Percentiles rank a stretch among this genome's conserved stretches.
phyloP scores from a whole-genome alignment of 208 protist species.

The Leishmania major region DNA sequence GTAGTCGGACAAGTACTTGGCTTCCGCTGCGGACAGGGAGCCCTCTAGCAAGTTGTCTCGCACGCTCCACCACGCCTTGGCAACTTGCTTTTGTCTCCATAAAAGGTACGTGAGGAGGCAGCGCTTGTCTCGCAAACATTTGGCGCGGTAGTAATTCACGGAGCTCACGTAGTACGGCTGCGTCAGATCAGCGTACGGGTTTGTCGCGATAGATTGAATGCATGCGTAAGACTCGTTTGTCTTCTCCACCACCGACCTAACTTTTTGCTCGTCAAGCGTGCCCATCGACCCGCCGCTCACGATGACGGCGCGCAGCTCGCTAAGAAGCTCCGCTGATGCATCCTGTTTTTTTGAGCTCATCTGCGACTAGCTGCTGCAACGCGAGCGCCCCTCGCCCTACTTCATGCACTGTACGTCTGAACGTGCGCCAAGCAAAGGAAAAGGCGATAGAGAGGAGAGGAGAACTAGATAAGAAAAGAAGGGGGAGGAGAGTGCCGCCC shows the following conservation, averaged over 20 bases:
- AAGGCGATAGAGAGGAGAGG: neutral
- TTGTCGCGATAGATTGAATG: constrained; percentile 53
- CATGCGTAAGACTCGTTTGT: constrained; percentile 63
- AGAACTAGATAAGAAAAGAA: neutral
- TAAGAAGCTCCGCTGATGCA: constrained; percentile 74
- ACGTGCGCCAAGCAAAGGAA: neutral
- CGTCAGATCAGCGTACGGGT: constrained; percentile 71
- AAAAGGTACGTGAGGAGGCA: constrained; percentile 77
- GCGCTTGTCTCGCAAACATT: constrained; percentile 81
- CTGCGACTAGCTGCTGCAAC: neutral
- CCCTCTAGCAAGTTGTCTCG: constrained; percentile 65
- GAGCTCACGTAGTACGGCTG: constrained; percentile 84
- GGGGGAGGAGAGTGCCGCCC: neutral
- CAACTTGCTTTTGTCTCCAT: constrained; percentile 72
- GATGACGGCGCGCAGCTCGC: constrained; percentile 82
- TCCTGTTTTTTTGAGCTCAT: constrained; percentile 46
- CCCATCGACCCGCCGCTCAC: constrained; percentile 60
- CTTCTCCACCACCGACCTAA: constrained; percentile 64
- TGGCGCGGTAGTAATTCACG: constrained; percentile 70
- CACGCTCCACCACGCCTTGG: constrained; percentile 76
- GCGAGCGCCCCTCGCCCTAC: neutral
- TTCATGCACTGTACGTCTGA: neutral
- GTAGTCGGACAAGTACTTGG: constrained; percentile 75
- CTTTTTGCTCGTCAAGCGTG: constrained; percentile 67
- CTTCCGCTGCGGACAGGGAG: constrained; percentile 55